Evolutionary conservation across 768 basidiomycete genomes (phyloP), one percentile per base, ranked within the genome.

Genomic region (Asterophora parasitica): DNA sequence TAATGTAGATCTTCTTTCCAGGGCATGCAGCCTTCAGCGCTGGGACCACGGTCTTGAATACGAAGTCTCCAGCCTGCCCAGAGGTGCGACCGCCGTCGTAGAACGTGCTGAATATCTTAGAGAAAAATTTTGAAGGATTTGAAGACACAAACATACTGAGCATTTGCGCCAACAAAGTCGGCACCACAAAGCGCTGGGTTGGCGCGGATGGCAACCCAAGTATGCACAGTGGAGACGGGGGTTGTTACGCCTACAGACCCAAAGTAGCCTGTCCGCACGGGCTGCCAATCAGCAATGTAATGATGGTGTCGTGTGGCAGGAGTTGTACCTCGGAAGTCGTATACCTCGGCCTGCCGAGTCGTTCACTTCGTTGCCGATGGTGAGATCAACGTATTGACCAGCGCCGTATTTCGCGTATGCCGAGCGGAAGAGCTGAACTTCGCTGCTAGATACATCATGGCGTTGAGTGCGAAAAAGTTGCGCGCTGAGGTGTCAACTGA

Each of bases 91-190:
- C 60, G 4, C 60, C 58, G 46, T 72, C 69, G 42, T 59, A 72
- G 57, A 67, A 71, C 4, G 67, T 67, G 40, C 70, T 71, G 40
- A 11, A 9, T 13, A 20, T 2, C 13, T n/a, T 11, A n/a, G n/a
- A n/a, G n/a, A n/a, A n/a, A n/a, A n/a, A n/a, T n/a, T n/a, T n/a
- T n/a, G n/a, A n/a, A n/a, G n/a, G n/a, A n/a, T 1, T 5, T 3
- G 19, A 41, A 11, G 45, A 27, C 32, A 11, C 0, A 6, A 12
- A 48, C 59, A 39, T 55, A 70, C 68, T 71, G 68, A 1, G 71
- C 68, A 51, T 72, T 72, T 4, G 69, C 69, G 26, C 65, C 71
- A 7, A 65, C 63, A 31, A 69, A 71, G 48, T 70, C 68, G 6
- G 62, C 68, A 19, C 60, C 60, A 46, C 67, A 70, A 16, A 70